phyloP scores from a whole-genome alignment of 1,284 basidiomycete genomes.

The Ustilago lituana region DNA sequence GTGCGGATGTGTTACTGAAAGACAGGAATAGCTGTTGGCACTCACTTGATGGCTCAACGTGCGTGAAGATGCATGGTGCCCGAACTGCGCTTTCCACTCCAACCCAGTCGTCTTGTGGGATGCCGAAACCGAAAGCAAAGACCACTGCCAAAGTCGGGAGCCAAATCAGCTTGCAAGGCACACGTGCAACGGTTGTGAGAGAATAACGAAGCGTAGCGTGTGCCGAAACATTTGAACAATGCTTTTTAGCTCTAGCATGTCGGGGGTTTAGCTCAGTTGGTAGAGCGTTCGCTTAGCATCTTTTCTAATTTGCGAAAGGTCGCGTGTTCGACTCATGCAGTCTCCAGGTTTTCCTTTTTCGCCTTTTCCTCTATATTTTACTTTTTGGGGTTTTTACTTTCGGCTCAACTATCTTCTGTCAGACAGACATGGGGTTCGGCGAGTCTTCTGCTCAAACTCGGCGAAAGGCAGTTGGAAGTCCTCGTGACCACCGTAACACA shows the following conservation, averaged over 20 bases:
- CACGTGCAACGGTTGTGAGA: too few relatives aligned
- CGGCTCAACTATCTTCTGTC: background rate
- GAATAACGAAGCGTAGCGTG: too few relatives aligned
- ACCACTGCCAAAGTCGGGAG: too few relatives aligned
- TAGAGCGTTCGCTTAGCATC: slow-evolving; percentile 59
- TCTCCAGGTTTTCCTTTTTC: slow-evolving; percentile 30
- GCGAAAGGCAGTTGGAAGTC: too few relatives aligned
- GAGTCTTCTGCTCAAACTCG: slow-evolving; percentile 14
- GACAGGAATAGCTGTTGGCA: too few relatives aligned
- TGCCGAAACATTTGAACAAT: too few relatives aligned
- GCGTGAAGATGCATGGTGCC: slow-evolving; percentile 1
- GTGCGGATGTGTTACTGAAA: slow-evolving; percentile 1
- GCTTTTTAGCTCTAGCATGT: background rate
- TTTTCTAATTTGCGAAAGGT: slow-evolving; percentile 50
- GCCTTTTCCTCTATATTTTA: too few relatives aligned
- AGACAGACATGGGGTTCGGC: background rate
- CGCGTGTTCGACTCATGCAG: slow-evolving; percentile 59
- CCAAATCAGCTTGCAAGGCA: too few relatives aligned
- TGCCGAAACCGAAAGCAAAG: too few relatives aligned
- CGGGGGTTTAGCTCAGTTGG: slow-evolving; percentile 58
- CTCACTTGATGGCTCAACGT: too few relatives aligned
- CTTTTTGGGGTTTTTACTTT: background rate
- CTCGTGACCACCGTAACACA: slow-evolving; percentile 20
- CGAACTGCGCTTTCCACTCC: too few relatives aligned
- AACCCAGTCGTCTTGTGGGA: too few relatives aligned